Evolutionary conservation across 305 asterid genomes (phyloP).

Genomic region (Fraxinus nigra): DNA sequence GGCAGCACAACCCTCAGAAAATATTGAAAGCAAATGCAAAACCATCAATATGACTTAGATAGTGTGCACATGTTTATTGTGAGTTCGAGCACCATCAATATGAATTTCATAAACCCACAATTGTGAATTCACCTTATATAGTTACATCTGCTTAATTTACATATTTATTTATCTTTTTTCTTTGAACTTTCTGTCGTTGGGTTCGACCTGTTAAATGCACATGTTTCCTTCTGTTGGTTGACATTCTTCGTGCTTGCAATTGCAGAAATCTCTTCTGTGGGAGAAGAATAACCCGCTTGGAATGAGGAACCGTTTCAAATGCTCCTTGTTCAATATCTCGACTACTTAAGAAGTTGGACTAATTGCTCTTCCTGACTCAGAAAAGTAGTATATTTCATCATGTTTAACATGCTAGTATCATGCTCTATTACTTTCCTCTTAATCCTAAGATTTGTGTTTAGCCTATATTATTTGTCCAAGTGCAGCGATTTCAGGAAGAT

Average conservation of each 20-base stretch:
- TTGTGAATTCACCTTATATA: background rate
- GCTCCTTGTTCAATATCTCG: background rate
- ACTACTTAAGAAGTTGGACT: background rate
- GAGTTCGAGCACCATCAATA: background rate
- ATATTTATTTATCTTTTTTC: background rate
- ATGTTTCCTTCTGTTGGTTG: background rate
- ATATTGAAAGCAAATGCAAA: background rate
- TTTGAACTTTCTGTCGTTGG: background rate
- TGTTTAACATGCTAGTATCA: constrained; percentile 13
- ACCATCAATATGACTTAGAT: background rate
- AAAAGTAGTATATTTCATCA: background rate
- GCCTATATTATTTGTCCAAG: background rate
- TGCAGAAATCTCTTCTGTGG: constrained; percentile 67
- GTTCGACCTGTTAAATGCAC: background rate
- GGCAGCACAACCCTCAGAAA: background rate
- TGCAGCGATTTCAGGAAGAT: constrained; percentile 13
- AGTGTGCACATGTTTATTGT: background rate
- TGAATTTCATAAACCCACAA: background rate
- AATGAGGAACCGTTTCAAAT: constrained; percentile 29
- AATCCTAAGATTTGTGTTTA: background rate
- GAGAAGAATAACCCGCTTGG: constrained; percentile 36
- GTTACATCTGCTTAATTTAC: background rate
- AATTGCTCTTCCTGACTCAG: background rate
- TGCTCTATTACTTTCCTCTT: background rate
- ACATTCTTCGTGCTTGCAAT: background rate